Evolutionary conservation across 1,284 basidiomycete genomes (phyloP), one percentile per base, ranked within the genome.

Genomic region (Malassezia sp.): DNA sequence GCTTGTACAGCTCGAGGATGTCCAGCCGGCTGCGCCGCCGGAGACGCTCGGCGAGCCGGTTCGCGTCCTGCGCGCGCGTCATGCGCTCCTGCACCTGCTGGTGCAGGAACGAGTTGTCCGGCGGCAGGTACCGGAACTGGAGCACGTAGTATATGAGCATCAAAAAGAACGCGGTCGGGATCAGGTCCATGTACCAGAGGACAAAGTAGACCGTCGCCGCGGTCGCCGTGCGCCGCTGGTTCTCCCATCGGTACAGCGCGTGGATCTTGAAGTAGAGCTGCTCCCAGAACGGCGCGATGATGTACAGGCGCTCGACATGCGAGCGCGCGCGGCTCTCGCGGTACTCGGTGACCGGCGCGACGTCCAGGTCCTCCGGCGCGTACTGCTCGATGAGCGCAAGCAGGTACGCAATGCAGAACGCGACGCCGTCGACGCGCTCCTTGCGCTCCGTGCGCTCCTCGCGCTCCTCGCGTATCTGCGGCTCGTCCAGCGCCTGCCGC

Each of bases 201-300:
- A 63, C 58, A 50, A 68, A 70, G 48, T 70, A 70, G 45, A 60
- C 53, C 67, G 68, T 70, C 18, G 63, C 61, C 5, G 59, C 60
- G 12, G 57, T 53, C 0, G 57, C 61, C 3, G 67, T 65, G 4
- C 50, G 51, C 2, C 42, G 34, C 15, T 29, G 47, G 10, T 57
- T 43, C 14, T 59, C 52, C 59, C 59, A 60, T 9, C 54, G 30
- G 34, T 59, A 60, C 21, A 60, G 29, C 9, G 39, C 31, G 11
- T 52, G 57, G 10, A 57, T n/a, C 10, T 48, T 42, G 18, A 22
- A 15, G 4, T 39, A 54, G 11, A 70, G 56, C 47, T 63, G 56
- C 40, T 70, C 67, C 67, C 67, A 70, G 38, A 70, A 70, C 1
- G 67, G 67, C 5, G 67, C 67, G 38, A 69, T 70, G 22, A 67